Evolutionary conservation across 768 basidiomycete genomes (phyloP), one percentile per base, ranked within the genome.

Genomic region (Chlorophyllum brunneum): DNA sequence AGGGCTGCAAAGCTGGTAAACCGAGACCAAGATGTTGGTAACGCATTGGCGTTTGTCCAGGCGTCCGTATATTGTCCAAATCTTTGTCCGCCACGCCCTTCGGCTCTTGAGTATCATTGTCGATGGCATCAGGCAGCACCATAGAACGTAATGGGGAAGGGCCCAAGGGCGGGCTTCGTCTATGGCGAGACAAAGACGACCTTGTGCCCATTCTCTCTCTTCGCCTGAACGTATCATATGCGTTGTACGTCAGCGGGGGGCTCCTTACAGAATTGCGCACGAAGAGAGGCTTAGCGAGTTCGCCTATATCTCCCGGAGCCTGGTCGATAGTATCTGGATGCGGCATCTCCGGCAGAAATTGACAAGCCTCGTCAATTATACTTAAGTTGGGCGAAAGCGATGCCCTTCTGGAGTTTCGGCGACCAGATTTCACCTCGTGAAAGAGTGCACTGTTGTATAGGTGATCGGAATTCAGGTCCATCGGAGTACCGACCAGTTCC

Each of bases 71-170:
- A 41, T 36, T 31, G 15, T 38, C 37, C n/a, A 33, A 11, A 16
- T 34, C 42, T 11, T 38, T 22, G 13, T 31, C 46, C 2, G 15
- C 66, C 64, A 40, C 67, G 56, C 8, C 59, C 51, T 27, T 49
- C 33, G 26, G 41, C 29, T 22, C 39, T 10, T 59, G 20, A 1
- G 61, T 57, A 6, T 61, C 58, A 22, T 51, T 51, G 26, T 71
- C n/a, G n/a, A n/a, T n/a, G n/a, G n/a, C n/a, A n/a, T n/a, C 72
- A 9, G 73, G 72, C 26, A 75, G 62, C 23, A 72, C 71, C 71
- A 75, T 72, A 42, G 64, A 63, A 34, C 76, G 70, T 34, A 79
- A 59, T 39, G 77, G 76, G 13, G 78, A 78, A n/a, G 75, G 76
- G 1, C 73, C 71, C 18, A 74, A 52, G 7, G 66, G 59, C 11